Base-by-base conservation (phyloP, 306 rosid genomes). In the Casuarina glauca region DNA sequence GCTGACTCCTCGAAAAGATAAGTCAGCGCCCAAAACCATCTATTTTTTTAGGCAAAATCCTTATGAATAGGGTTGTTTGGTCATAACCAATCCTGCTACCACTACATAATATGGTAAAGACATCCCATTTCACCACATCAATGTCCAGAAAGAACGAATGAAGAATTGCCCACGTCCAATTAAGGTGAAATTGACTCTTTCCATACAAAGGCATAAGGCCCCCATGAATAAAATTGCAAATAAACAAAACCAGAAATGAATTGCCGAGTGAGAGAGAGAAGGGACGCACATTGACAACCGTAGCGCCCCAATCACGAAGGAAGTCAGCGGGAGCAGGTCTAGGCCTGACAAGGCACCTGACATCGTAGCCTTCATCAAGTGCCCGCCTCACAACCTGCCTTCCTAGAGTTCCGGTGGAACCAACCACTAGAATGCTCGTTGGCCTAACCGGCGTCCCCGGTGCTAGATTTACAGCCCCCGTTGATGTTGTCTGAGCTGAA, bases 291-390 rank as follows among this genome's bases (percentile, higher is more conserved):
- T 93, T 95, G 69, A 95, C 97, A 50, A 95, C 97, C 2, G 90
- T 93, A 4, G 99, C 99, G 46, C 97, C 97, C 99, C 99, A 95
- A 61, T 95, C 99, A 9, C 97, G 93, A 60, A 95, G 99, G 81
- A 95, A 95, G 62, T 95, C 96, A 1, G 97, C 97, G 19, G 97
- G 99, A 71, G 97, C 93, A 4, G 99, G 99, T 53, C 99, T 82
- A n/a, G 99, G 99, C 88, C 99, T 78, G 1, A 95, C 99, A 12
- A 95, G 87, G 76, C 99, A 95, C 67, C 97, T 75, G 3, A 95
- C 97, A 12, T 95, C 98, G 77, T 95, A 91, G 17, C 99, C 99
- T 83, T 95, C 99, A 69, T 95, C 99, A 1, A 95, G 80, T 0
- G 94, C 97, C 41, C 99, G 91, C 80, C 99, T 82, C 75, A 95